Evolutionary conservation across 371 early-diverging fungal genomes (phyloP), one percentile per base, ranked within the genome.

Genomic region (Lichtheimia corymbifera): DNA sequence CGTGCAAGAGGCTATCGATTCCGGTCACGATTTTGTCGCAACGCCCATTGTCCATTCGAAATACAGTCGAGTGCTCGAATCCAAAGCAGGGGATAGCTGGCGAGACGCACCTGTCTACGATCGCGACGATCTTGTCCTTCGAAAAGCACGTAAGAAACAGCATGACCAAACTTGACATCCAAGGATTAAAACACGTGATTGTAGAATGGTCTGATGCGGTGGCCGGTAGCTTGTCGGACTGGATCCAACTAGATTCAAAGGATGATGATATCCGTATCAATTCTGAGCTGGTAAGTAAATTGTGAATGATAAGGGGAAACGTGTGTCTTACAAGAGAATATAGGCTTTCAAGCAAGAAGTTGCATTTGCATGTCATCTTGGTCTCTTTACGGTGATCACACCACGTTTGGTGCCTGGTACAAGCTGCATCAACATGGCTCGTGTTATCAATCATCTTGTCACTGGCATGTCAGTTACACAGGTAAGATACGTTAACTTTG

Each of bases 311-410:
- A 28, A 28, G 28, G 27, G 27, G 7, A 28, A 5, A 28, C 7
- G 28, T 28, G 28, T 28, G 4, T 28, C 28, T 28, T 28, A 28
- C 4, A 4, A 28, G 4, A 7, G 4, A 35, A n/a, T 41, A 58
- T 58, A 79, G 77, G 86, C 85, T 6, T 66, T 92, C 49, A 80
- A 77, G 40, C 92, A 89, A 67, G 88, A 92, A 67, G 62, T 88
- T 18, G 80, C 85, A 5, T 93, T 91, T 91, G 87, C 85, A 0
- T 70, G 87, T 13, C 91, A 93, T 67, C 65, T 92, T 25, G 87
- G 89, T 6, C 63, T 92, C 4, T 66, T 84, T 12, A 80, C 86
- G 7, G 72, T 91, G 41, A 64, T 88, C 35, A 70, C 88, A 20
- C 84, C 80, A 44, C 71, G 79, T 14, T 55, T 80, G 3, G 66